phyloP scores from a whole-genome alignment of 768 basidiomycete genomes.

The Hydnum rufescens region DNA sequence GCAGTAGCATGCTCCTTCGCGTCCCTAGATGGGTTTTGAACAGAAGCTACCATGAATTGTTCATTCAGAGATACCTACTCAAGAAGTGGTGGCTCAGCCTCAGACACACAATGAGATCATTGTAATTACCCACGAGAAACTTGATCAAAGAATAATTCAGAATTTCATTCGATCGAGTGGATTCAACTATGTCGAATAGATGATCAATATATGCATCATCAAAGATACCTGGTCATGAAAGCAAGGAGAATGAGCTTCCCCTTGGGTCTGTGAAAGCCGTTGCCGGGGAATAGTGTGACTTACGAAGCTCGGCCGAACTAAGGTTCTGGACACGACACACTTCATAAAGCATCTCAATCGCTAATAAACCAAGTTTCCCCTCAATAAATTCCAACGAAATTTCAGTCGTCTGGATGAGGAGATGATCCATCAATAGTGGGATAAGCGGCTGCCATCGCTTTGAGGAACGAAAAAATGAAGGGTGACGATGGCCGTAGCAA shows the following conservation, averaged over 20 bases:
- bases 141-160: constrained; percentile 95
- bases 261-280: background rate
- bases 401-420: constrained; percentile 60
- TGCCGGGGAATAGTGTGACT: constrained; percentile 16
- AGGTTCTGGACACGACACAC: constrained; percentile 82
- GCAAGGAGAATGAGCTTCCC: background rate
- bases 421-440: constrained; percentile 69
- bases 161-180: constrained; percentile 75
- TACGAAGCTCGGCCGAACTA: constrained; percentile 57
- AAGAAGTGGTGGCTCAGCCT: background rate
- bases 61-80: constrained; percentile 83
- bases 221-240: constrained; percentile 39
- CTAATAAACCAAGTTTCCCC: constrained; percentile 52
- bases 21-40: constrained; percentile 16
- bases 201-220: constrained; percentile 69
- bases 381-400: constrained; percentile 41
- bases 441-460: constrained; percentile 70
- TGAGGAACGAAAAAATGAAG: constrained; percentile 53
- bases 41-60: constrained; percentile 88
- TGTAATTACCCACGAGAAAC: constrained; percentile 72
- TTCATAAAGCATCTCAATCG: constrained; percentile 69
- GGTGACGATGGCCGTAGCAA: constrained; percentile 46
- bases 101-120: constrained; percentile 4
- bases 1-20: constrained; percentile 8
- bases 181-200: constrained; percentile 84